Evolutionary conservation across 805 yeast genomes (phyloP), one percentile per base, ranked within the genome.

Genomic region (Kodamaea restingae): DNA sequence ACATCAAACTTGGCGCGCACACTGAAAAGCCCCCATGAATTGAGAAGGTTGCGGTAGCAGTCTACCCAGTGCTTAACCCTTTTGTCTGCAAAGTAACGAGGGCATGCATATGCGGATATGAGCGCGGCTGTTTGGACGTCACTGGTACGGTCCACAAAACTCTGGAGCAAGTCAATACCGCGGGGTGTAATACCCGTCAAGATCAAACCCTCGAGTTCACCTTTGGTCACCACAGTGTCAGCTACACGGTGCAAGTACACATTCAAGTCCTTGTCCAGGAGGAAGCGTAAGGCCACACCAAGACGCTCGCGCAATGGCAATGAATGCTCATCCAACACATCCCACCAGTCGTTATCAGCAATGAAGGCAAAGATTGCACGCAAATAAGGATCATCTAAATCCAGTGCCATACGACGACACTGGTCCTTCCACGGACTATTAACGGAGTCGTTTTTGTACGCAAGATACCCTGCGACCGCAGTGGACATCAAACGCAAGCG

Each of bases 261-360:
- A 5, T 81, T 76, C 46, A 91, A 65, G 47, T 85, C 96, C 33
- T 77, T 71, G 55, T 88, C 96, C 1, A 90, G 78, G 24, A 91
- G 64, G 51, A 86, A 91, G 35, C 96, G 70, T 17, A 91, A 66
- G 0, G 98, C 97, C 18, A 91, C 91, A 1, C 97, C 97, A 9
- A 91, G 62, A 47, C 96, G 68, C 54, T 91, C 98, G 38, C 91
- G 71, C 29, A 91, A 65, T 0, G 98, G 96, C 30, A 91, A 70
- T 1, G 95, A 83, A 14, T 83, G 79, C 53, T 91, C 97, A 55
- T 88, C 95, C 38, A 91, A 67, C 1, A 91, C 95, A 53, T 88
- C 97, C 81, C 91, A 83, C 97, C 98, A 91, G 47, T 90, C 93
- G 33, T 87, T 84, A 54, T 91, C 96, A 0, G 96, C 88, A 39